phyloP scores from a whole-genome alignment of 306 rosid genomes.

The Bauhinia variegata region DNA sequence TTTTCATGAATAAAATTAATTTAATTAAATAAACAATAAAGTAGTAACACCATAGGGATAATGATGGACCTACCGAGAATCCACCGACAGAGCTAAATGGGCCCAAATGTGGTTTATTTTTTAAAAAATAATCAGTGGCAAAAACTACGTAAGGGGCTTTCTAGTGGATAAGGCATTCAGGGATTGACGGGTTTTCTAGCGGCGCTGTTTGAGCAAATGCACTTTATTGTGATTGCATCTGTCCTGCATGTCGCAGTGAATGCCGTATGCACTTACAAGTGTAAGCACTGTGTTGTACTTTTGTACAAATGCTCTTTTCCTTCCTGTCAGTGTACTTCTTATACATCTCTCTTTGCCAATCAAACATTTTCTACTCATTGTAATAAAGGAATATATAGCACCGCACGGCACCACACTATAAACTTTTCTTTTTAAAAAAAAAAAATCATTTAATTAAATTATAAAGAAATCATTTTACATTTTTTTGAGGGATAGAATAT shows the following conservation, averaged over 20 bases:
- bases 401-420: too few relatives aligned
- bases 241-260: not conserved
- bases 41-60: not conserved
- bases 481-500: too few relatives aligned
- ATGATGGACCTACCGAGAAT: constrained; percentile 9
- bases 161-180: not conserved
- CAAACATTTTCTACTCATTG: not conserved
- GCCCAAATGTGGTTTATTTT: not conserved
- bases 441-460: too few relatives aligned
- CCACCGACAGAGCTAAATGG: constrained; percentile 42
- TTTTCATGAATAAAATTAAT: too few relatives aligned
- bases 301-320: too few relatives aligned
- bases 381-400: too few relatives aligned
- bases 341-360: not conserved
- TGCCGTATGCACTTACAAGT: not conserved
- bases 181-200: not conserved
- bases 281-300: not conserved
- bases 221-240: too few relatives aligned
- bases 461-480: too few relatives aligned
- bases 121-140: not conserved
- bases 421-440: too few relatives aligned
- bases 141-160: constrained; percentile 21
- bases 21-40: not conserved
- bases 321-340: too few relatives aligned
- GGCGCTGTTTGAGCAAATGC: too few relatives aligned